Evolutionary conservation across 202 grass and related monocot species (phyloP).

Genomic region (Brachypodium distachyon): DNA sequence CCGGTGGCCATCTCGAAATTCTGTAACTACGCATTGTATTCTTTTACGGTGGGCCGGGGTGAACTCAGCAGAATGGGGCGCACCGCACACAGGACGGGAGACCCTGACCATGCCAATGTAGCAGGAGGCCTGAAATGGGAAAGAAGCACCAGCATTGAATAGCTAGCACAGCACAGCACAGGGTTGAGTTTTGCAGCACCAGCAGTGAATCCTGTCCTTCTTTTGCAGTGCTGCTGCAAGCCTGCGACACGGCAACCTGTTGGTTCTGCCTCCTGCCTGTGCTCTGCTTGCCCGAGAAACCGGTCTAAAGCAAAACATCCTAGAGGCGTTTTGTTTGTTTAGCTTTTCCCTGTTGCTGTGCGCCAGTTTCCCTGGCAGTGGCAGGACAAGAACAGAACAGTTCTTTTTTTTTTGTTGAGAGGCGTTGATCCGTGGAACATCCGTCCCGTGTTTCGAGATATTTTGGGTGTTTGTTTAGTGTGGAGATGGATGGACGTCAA

Average conservation of each 20-base stretch:
- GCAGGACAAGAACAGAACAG: too few species aligned
- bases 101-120: background rate
- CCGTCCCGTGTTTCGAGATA: background rate
- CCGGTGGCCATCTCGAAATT: too few species aligned
- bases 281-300: background rate
- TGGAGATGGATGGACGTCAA: background rate
- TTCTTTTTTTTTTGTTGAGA: too few species aligned
- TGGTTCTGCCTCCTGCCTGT: background rate
- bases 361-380: background rate
- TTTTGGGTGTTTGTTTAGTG: background rate
- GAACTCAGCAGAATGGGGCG: too few species aligned
- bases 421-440: background rate
- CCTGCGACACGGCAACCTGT: background rate
- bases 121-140: slow-evolving; percentile 2
- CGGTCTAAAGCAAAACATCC: background rate
- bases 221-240: background rate
- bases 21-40: too few species aligned
- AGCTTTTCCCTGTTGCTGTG: background rate
- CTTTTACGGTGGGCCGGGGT: too few species aligned
- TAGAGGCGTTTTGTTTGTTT: background rate
- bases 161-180: background rate
- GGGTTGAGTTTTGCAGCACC: background rate
- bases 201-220: background rate
- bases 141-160: background rate
- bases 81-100: background rate